Evolutionary conservation across 495 filamentous ascomycete genomes (phyloP).

Genomic region (Penicillium atrosanguineum): DNA sequence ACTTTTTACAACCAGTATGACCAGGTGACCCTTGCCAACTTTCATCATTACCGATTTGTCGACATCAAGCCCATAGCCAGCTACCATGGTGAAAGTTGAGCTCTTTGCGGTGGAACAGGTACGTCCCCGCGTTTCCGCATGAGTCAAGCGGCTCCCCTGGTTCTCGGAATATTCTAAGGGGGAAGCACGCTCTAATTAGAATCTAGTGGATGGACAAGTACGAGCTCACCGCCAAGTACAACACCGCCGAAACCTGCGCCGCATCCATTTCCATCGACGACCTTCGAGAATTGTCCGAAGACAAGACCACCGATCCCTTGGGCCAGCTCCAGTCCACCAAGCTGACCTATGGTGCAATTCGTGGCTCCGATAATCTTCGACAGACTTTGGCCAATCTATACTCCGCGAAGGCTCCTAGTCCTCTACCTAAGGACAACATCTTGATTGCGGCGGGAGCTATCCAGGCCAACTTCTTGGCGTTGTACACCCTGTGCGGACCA

Average conservation of each 20-base stretch:
- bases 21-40: background rate
- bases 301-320: slow-evolving; percentile 43
- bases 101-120: slow-evolving; percentile 76
- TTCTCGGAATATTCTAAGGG: background rate
- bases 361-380: slow-evolving; percentile 62
- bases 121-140: slow-evolving; percentile 26
- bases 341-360: slow-evolving; percentile 70
- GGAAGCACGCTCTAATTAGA: slow-evolving; percentile 2
- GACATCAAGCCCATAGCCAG: background rate
- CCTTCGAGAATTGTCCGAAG: slow-evolving; percentile 57
- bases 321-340: slow-evolving; percentile 43
- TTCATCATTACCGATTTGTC: no score
- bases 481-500: slow-evolving; percentile 72
- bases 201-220: slow-evolving; percentile 85
- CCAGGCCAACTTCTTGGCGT: slow-evolving; percentile 72
- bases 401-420: slow-evolving; percentile 48
- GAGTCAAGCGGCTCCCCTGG: background rate
- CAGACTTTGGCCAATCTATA: slow-evolving; percentile 65
- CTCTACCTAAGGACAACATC: slow-evolving; percentile 62
- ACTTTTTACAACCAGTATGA: background rate
- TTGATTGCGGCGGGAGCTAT: slow-evolving; percentile 82
- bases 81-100: slow-evolving; percentile 15
- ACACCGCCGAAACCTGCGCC: slow-evolving; percentile 85
- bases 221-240: slow-evolving; percentile 71
- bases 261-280: slow-evolving; percentile 77